A percentile compares a stretch with the other conserved stretches of the same genome.
phyloP scores from a whole-genome alignment of 208 protist genomes.

The Balamuthia mandrillaris region DNA sequence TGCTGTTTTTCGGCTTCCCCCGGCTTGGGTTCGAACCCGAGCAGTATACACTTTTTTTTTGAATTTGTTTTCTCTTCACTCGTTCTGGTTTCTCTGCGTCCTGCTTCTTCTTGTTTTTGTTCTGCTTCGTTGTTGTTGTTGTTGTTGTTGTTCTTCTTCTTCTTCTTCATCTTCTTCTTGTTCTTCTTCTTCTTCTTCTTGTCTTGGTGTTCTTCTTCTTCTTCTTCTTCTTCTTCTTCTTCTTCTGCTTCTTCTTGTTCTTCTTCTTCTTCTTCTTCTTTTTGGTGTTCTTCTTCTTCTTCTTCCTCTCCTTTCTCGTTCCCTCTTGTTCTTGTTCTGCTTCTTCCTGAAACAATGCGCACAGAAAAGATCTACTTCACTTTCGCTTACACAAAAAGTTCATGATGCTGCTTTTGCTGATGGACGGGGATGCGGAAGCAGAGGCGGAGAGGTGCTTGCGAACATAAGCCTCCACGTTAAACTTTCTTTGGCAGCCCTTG shows the following conservation, averaged over 20 bases:
- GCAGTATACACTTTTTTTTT: too few relatives aligned
- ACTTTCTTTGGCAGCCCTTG: slow-evolving; percentile 65
- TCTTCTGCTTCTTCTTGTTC: background rate
- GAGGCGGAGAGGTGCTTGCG: background rate
- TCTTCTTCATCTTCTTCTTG: background rate
- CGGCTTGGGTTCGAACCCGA: too few relatives aligned
- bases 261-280: background rate
- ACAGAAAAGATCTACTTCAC: background rate
- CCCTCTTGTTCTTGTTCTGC: background rate
- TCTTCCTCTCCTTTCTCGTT: background rate
- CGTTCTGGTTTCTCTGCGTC: too few relatives aligned
- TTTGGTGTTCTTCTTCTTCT: background rate
- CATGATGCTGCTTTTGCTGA: background rate
- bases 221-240: background rate
- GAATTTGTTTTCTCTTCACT: too few relatives aligned
- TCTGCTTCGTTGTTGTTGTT: too few relatives aligned
- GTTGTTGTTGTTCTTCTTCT: background rate
- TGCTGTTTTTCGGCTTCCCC: too few relatives aligned
- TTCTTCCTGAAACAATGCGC: background rate
- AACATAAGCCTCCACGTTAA: slow-evolving; percentile 48
- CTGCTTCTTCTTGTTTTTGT: too few relatives aligned
- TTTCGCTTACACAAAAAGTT: too few relatives aligned
- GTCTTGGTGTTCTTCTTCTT: background rate
- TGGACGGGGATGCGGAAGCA: too few relatives aligned
- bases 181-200: background rate